Conservation (phyloP, 2,329 filamentous ascomycete species). For the Neopestalotiopsis rosae region DNA sequence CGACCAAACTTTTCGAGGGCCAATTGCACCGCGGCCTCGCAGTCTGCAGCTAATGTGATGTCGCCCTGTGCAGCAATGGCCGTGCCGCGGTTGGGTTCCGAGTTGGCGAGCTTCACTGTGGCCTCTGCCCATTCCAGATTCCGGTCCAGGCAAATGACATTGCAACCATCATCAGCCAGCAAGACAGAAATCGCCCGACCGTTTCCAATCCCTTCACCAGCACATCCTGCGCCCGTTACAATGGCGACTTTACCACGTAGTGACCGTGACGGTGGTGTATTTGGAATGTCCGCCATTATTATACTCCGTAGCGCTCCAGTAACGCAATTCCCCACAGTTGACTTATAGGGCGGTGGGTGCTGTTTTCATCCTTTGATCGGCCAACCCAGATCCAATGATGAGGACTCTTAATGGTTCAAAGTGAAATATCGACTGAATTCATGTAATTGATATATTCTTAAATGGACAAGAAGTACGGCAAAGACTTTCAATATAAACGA, state of each 20-base stretch:
- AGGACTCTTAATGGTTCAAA: not conserved
- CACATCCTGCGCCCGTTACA: conserved; percentile 63
- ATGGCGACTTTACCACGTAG: conserved; percentile 53
- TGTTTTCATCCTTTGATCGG: not conserved
- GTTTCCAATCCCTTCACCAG: conserved; percentile 64
- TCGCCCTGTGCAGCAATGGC: conserved; percentile 54
- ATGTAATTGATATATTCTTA: too few relatives aligned
- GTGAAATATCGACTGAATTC: not conserved
- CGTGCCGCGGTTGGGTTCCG: conserved; percentile 38
- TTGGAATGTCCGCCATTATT: conserved; percentile 6
- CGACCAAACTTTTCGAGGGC: conserved; percentile 57
- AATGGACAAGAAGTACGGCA: too few relatives aligned
- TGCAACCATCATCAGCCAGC: conserved; percentile 62
- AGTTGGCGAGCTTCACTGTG: conserved; percentile 58
- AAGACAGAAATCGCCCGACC: conserved; percentile 63
- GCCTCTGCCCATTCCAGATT: conserved; percentile 53
- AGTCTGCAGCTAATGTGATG: conserved; percentile 60
- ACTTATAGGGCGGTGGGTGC: not conserved
- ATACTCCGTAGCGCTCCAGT: not conserved
- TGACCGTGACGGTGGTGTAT: conserved; percentile 40
- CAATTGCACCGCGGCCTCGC: conserved; percentile 44
- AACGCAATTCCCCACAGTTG: not conserved
- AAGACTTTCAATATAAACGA: too few relatives aligned
- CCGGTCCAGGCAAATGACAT: conserved; percentile 64
- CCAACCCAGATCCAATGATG: not conserved